Evolutionary conservation across 2,329 filamentous ascomycete species (phyloP), one percentile per base, ranked within the genome.

Genomic region (Fusarium humuli): DNA sequence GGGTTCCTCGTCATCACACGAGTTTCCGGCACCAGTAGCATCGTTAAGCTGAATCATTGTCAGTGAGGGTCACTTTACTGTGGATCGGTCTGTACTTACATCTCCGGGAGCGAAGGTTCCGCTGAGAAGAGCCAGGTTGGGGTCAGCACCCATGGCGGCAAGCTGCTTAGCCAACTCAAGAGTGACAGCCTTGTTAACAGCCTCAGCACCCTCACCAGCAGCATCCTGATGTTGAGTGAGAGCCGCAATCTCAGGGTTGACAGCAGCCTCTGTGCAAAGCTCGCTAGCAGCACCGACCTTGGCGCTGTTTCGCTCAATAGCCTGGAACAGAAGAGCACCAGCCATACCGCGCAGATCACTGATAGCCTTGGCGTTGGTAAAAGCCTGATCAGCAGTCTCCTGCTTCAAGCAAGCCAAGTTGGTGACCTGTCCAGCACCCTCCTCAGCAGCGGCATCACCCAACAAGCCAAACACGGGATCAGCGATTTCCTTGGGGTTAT

Each of bases 311-410:
- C 78, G 81, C 80, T 88, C 86, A 32, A 88, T 77, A 18, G 85
- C 83, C 66, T 85, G 84, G 80, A 82, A 88, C 60, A 88, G 82
- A 22, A 88, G 79, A 5, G 86, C 85, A 54, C 80, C 83, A 7
- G 84, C 84, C 86, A 87, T 86, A 49, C 85, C 86, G 6, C 83
- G 79, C 30, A 88, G 79, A 67, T 88, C 85, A 14, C 80, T 79
- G 23, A 81, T 81, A 0, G 77, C 84, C 76, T 88, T 88, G 32
- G 86, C 86, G 68, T 88, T 88, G 76, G 86, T 88, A 77, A 88
- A 88, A 23, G 87, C 86, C 78, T 87, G 86, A 65, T 88, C 87
- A 14, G 87, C 86, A 37, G 83, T 84, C 52, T 81, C 82, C 73
- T 84, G 82, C 75, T 84, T 82, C 56, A 84, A 69, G 60, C 82